Conservation (phyloP, 1,139 yeast species). For the Kurtzmaniella quercitrusa region DNA sequence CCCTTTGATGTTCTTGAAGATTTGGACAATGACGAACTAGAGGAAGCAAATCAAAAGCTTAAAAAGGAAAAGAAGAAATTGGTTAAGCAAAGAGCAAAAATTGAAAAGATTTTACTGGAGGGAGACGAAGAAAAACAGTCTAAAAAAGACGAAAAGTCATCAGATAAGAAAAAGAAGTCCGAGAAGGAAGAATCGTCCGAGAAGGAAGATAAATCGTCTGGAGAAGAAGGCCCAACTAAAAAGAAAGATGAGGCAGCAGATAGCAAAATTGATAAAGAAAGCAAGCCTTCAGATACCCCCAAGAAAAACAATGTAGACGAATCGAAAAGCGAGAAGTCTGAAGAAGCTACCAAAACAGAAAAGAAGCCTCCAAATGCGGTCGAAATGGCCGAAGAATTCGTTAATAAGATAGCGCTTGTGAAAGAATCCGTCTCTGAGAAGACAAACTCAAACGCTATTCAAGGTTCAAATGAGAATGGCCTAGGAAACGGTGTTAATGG, state of each 20-base stretch:
- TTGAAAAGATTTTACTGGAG: conserved; percentile 10
- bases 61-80: conserved; percentile 22
- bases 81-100: conserved; percentile 16
- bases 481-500: conserved; percentile 4
- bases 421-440: background rate
- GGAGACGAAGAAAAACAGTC: conserved; percentile 10
- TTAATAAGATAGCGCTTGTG: background rate
- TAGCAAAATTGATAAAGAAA: background rate
- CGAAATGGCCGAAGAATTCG: background rate
- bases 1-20: conserved; percentile 32
- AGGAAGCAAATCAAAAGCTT: conserved; percentile 22
- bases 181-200: background rate
- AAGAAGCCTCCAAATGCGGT: background rate
- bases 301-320: background rate
- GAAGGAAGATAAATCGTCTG: background rate
- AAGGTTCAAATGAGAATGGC: background rate
- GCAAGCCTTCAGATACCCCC: background rate
- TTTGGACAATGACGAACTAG: conserved; percentile 25
- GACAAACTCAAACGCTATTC: background rate
- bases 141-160: background rate
- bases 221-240: background rate
- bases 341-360: background rate
- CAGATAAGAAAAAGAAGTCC: background rate
- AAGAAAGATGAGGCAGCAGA: background rate
- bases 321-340: background rate